Evolutionary conservation across 2,329 filamentous ascomycete genomes (phyloP), one percentile per base, ranked within the genome.

Genomic region (Orbilia blumenaviensis): DNA sequence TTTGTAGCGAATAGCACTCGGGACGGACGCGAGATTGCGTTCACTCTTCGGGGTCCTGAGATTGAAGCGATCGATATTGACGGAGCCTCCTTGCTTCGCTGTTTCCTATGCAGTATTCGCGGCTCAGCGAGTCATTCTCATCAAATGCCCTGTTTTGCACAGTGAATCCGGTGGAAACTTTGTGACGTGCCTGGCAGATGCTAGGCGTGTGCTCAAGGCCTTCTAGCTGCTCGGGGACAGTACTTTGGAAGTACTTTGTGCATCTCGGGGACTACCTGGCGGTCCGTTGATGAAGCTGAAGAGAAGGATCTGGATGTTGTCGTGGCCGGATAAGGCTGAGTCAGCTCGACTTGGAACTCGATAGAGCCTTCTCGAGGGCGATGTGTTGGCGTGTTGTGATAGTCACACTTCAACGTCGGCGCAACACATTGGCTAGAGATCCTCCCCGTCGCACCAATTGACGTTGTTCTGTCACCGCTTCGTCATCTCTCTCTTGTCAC

Each of bases 241-340:
- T 67, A 67, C 63, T 25, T 67, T 46, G 36, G 38, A 16, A 23
- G 50, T 67, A 67, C 63, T 58, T 67, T 38, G 52, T 23, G 32
- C 29, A 38, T n/a, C 18, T 12, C 52, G 52, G 52, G 52, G 52
- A 25, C 52, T 56, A 56, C 52, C 32, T 38, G 29, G 48, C 12
- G 16, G 48, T 14, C 14, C 10, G 38, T 27, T 56, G 29, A 8
- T 38, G 52, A 38, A 56, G 52, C 18, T 56, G 9, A 25, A 1
- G 52, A 36, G 52, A 56, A 56, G 52, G 29, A 56, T 56, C 52
- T 25, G 52, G 50, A 18, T 32, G 16, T 2, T 23, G 18, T 34
- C n/a, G n/a, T 44, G 7, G 16, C n/a, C 41, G n/a, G 18, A 32
- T 2, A 29, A 27, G 52, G 52, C 16, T 56, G 52, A 25, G 52